phyloP scores from a whole-genome alignment of 1,284 basidiomycete species.

The Trichosporon asahii region DNA sequence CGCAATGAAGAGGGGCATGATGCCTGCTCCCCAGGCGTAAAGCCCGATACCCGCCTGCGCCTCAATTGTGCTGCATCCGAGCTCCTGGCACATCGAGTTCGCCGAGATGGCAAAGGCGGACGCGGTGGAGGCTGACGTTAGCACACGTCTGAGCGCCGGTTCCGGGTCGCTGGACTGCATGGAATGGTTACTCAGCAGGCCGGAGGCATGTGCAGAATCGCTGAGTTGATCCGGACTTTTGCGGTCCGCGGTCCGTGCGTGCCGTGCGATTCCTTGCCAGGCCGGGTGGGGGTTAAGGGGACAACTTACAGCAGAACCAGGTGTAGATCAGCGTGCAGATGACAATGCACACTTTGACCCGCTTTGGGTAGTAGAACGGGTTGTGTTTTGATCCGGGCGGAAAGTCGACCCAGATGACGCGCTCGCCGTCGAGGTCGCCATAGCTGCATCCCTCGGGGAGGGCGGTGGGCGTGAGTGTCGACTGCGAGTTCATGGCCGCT shows the following conservation, averaged over 20 bases:
- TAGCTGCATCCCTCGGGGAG: constrained; percentile 18
- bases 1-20: constrained; percentile 67
- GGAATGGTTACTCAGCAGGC: neutral
- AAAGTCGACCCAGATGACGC: constrained; percentile 60
- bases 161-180: too few species aligned
- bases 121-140: constrained; percentile 56
- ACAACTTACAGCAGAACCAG: constrained; percentile 39
- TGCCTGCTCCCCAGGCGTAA: constrained; percentile 64
- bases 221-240: neutral
- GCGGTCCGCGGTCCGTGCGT: too few species aligned
- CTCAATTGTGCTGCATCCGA: constrained; percentile 61
- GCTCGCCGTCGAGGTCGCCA: constrained; percentile 9
- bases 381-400: constrained; percentile 57
- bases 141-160: neutral
- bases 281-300: neutral
- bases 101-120: constrained; percentile 62
- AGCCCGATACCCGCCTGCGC: constrained; percentile 62
- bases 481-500: constrained; percentile 13
- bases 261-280: too few species aligned
- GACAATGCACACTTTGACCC: constrained; percentile 62
- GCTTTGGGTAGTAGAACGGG: constrained; percentile 57
- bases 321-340: constrained; percentile 61
- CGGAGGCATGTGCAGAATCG: too few species aligned
- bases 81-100: constrained; percentile 63
- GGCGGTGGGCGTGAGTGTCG: constrained; percentile 16